These are phyloP conservation scores for Leishmania major DNA, from an alignment of 208 protist species.

Conservation along the genomic window DNA sequence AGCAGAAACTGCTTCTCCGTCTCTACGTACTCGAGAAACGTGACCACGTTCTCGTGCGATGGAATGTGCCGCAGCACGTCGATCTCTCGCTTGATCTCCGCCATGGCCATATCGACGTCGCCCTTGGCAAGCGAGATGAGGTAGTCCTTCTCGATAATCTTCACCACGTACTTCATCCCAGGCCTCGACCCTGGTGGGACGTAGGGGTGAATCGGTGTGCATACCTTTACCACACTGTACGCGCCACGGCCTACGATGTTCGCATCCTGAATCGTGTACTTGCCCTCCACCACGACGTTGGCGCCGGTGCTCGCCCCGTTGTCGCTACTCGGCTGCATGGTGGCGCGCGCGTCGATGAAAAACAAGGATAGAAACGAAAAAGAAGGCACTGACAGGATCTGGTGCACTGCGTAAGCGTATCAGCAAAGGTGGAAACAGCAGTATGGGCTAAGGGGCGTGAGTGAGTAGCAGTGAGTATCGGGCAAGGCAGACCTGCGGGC, in stretches of 20 bases:
- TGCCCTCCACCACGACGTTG: conserved; percentile 60
- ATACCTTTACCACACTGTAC: conserved; percentile 90
- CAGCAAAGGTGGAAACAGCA: conserved; percentile 7
- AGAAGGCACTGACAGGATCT: background rate
- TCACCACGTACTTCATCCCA: conserved; percentile 89
- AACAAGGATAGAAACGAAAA: conserved; percentile 4
- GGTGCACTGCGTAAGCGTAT: conserved; percentile 1
- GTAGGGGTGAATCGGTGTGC: conserved; percentile 69
- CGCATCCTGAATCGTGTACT: conserved; percentile 81
- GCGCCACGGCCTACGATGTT: conserved; percentile 85
- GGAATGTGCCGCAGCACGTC: conserved; percentile 89
- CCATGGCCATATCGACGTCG: conserved; percentile 87
- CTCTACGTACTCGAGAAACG: conserved; percentile 90
- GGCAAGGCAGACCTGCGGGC: background rate
- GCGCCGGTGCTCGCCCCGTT: background rate
- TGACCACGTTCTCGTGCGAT: conserved; percentile 85
- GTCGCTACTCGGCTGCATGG: conserved; percentile 17
- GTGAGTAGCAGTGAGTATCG: conserved; percentile 10
- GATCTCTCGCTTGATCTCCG: conserved; percentile 91
- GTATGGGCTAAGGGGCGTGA: background rate
- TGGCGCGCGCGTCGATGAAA: background rate
- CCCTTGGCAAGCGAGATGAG: conserved; percentile 85
- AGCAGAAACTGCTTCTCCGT: conserved; percentile 85
- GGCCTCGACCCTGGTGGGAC: conserved; percentile 61
- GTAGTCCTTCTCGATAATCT: conserved; percentile 92